A percentile compares a stretch with the other conserved stretches of the same genome.
These are phyloP conservation scores for Tulasnella sp. DNA, from an alignment of 768 basidiomycete genomes.

Conservation along the genomic window DNA sequence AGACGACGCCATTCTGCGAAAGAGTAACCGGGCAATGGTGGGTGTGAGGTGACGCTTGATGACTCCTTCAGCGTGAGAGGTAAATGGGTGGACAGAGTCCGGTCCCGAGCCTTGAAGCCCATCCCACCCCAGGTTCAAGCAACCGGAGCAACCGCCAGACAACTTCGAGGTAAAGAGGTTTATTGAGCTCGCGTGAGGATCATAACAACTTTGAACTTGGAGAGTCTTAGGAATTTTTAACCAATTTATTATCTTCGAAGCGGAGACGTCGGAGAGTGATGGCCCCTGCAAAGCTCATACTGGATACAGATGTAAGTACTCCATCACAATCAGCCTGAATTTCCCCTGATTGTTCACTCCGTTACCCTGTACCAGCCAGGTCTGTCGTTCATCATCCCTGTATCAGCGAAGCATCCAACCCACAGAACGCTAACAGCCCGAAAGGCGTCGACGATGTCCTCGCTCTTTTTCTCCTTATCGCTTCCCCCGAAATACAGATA, in stretches of 20 bases:
- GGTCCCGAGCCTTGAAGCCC: background rate
- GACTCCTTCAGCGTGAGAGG: background rate
- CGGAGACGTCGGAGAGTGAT: background rate
- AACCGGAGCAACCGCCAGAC: background rate
- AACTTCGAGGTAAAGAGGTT: background rate
- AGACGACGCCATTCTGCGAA: background rate
- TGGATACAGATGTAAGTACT: conserved; percentile 5
- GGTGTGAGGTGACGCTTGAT: background rate
- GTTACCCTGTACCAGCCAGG: background rate
- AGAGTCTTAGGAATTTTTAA: background rate
- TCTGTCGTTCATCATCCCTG: background rate
- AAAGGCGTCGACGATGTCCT: conserved; percentile 27
- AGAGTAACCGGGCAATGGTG: background rate
- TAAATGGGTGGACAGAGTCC: background rate
- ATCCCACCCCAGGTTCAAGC: background rate
- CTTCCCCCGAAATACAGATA: conserved; percentile 25
- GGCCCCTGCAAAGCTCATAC: background rate
- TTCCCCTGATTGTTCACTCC: background rate
- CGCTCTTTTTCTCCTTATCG: conserved; percentile 26
- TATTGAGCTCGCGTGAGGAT: background rate
- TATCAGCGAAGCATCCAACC: background rate
- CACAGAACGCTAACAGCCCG: background rate
- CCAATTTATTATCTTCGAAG: background rate
- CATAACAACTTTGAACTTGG: background rate
- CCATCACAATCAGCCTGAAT: background rate